phyloP scores from a whole-genome alignment of 176 grass and related monocot species.

The Canna indica region DNA sequence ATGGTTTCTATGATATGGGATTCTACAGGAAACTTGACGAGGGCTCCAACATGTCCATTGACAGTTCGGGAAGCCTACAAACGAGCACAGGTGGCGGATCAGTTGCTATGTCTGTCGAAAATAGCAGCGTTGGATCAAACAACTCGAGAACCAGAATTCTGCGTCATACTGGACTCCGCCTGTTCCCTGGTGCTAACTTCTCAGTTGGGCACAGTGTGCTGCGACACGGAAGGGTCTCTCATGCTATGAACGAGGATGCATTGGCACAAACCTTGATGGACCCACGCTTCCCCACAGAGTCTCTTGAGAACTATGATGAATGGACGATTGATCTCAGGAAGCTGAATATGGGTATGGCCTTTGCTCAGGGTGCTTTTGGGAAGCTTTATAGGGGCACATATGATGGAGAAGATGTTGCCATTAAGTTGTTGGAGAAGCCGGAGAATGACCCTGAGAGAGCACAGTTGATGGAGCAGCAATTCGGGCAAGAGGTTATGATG shows the following conservation, averaged over 20 bases:
- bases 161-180: slow-evolving; percentile 46
- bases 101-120: slow-evolving; percentile 40
- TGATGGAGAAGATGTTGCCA: slow-evolving; percentile 60
- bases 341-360: slow-evolving; percentile 56
- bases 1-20: slow-evolving; percentile 44
- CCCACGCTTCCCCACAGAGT: slow-evolving; percentile 39
- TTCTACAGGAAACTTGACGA: slow-evolving; percentile 72
- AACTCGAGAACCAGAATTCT: slow-evolving; percentile 53
- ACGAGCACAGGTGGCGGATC: slow-evolving; percentile 51
- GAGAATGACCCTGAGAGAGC: slow-evolving; percentile 49
- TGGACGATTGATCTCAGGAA: slow-evolving; percentile 72
- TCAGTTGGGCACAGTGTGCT: slow-evolving; percentile 54
- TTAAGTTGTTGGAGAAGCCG: slow-evolving; percentile 70
- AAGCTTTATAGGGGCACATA: slow-evolving; percentile 73
- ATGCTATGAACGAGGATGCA: slow-evolving; percentile 56
- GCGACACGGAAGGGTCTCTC: slow-evolving; percentile 41
- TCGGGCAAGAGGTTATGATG: slow-evolving; percentile 79
- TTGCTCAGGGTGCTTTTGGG: slow-evolving; percentile 76
- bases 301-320: slow-evolving; percentile 61
- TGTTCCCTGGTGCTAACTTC: slow-evolving; percentile 36
- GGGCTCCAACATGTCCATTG: slow-evolving; percentile 60
- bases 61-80: slow-evolving; percentile 53
- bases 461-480: slow-evolving; percentile 63
- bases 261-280: slow-evolving; percentile 83
- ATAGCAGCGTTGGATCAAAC: slow-evolving; percentile 56